These are phyloP conservation scores for Penicillium fimorum DNA, from an alignment of 495 filamentous ascomycete species.

Conservation along the genomic window DNA sequence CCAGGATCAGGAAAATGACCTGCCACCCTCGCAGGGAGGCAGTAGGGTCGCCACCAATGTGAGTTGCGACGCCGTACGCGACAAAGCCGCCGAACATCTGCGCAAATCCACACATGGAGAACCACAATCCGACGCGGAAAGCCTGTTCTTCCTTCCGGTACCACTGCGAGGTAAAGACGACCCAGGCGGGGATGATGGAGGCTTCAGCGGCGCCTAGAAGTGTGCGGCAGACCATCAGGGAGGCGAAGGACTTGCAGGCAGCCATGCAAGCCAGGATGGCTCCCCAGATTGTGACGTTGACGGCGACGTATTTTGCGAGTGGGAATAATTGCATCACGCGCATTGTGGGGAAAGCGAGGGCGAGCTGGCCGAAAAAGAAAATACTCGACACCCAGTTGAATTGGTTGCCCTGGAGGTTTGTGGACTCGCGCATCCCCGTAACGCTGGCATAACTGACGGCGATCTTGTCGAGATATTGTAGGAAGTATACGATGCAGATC, in stretches of 20 bases:
- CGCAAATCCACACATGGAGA: slow-evolving; percentile 51
- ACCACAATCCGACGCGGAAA: slow-evolving; percentile 50
- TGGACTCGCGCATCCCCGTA: slow-evolving; percentile 1
- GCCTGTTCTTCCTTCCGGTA: slow-evolving; percentile 54
- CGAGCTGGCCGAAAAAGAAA: slow-evolving; percentile 38
- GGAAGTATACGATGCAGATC: slow-evolving; percentile 28
- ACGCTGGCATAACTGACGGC: slow-evolving; percentile 32
- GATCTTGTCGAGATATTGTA: slow-evolving; percentile 52
- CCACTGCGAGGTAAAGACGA: slow-evolving; percentile 47
- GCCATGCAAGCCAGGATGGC: slow-evolving; percentile 55
- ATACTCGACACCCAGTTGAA: slow-evolving; percentile 46
- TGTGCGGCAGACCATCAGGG: slow-evolving; percentile 45
- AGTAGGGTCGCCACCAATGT: not conserved
- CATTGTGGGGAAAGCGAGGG: slow-evolving; percentile 3
- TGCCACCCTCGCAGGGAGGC: slow-evolving; percentile 50
- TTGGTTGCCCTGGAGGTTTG: slow-evolving; percentile 35
- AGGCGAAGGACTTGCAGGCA: slow-evolving; percentile 42
- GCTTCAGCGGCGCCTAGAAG: slow-evolving; percentile 63
- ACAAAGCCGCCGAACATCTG: slow-evolving; percentile 56
- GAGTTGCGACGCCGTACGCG: slow-evolving; percentile 43
- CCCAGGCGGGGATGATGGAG: slow-evolving; percentile 53
- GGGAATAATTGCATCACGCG: slow-evolving; percentile 43
- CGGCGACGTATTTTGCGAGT: slow-evolving; percentile 49
- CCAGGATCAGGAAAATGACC: slow-evolving; percentile 60
- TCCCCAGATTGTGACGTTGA: slow-evolving; percentile 53